Evolutionary conservation across 345 rosid genomes (phyloP).

Genomic region (Arabidopsis suecica): DNA sequence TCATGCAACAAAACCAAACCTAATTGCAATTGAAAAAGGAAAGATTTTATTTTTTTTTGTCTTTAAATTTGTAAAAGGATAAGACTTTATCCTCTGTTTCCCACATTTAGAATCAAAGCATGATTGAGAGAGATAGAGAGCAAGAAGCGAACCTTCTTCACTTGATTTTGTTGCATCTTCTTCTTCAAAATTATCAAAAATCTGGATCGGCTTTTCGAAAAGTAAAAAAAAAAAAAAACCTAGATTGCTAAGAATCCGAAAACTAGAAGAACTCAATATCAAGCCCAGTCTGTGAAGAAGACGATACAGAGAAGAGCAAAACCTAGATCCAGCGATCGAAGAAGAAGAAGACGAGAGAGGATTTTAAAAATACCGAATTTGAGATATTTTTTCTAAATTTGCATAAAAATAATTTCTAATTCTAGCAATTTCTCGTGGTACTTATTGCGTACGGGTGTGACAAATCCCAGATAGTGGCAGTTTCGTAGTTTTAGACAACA

Average conservation of each 20-base stretch:
- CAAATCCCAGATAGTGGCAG: constrained; percentile 32
- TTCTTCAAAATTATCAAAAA: background rate
- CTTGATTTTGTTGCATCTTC: constrained; percentile 45
- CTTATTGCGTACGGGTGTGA: constrained; percentile 40
- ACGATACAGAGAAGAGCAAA: background rate
- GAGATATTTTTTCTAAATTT: constrained; percentile 8
- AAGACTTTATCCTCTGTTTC: background rate
- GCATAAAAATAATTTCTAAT: constrained; percentile 13
- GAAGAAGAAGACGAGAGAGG: constrained; percentile 37
- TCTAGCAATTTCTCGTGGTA: constrained; percentile 20
- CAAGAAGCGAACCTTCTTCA: constrained; percentile 35
- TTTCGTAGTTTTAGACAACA: background rate
- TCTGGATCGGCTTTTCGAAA: constrained; percentile 14
- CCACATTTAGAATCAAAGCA: background rate
- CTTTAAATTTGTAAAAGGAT: background rate
- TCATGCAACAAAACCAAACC: constrained; percentile 23
- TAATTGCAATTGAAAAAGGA: constrained; percentile 11
- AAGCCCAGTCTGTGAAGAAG: constrained; percentile 15
- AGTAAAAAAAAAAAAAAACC: constrained; percentile 6
- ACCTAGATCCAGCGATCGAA: constrained; percentile 43
- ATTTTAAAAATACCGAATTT: background rate
- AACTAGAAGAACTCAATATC: background rate
- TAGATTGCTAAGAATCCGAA: constrained; percentile 7
- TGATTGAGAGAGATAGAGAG: background rate
- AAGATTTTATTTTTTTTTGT: background rate